A percentile compares a stretch with the other conserved stretches of the same genome.
Evolutionary conservation across 1,284 basidiomycete genomes (phyloP).

Genomic region (Moesziomyces globuligerus): DNA sequence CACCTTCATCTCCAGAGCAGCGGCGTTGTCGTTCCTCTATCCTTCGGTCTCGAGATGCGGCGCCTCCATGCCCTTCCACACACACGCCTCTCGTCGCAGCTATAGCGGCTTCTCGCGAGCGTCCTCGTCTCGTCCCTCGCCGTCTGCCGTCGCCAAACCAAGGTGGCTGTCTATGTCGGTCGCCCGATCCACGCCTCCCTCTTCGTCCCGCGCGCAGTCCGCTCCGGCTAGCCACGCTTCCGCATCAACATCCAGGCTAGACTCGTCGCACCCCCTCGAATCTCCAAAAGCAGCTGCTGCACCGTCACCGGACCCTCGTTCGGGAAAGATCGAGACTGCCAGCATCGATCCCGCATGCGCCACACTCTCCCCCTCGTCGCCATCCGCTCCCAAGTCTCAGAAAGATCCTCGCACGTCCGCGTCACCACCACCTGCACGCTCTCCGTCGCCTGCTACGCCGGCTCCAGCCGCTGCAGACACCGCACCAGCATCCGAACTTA

Average conservation of each 20-base stretch:
- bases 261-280: slow-evolving; percentile 6
- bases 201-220: slow-evolving; percentile 14
- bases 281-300: slow-evolving; percentile 4
- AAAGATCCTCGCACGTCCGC: slow-evolving; percentile 33
- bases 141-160: neutral
- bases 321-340: slow-evolving; percentile 12
- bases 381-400: slow-evolving; percentile 48
- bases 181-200: slow-evolving; percentile 9
- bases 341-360: slow-evolving; percentile 48
- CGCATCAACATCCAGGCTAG: slow-evolving; percentile 3
- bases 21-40: slow-evolving; percentile 37
- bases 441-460: slow-evolving; percentile 32
- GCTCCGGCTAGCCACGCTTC: slow-evolving; percentile 6
- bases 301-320: neutral
- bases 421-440: slow-evolving; percentile 19
- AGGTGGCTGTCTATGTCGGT: slow-evolving; percentile 18
- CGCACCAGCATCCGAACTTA: slow-evolving; percentile 17
- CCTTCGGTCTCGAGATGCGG: slow-evolving; percentile 21
- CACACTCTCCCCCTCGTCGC: slow-evolving; percentile 50
- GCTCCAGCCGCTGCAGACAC: slow-evolving; percentile 34
- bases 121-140: slow-evolving; percentile 8
- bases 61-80: neutral
- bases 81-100: slow-evolving; percentile 1
- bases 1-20: slow-evolving; percentile 12
- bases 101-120: slow-evolving; percentile 5